Percentiles rank a stretch among this genome's conserved stretches.
phyloP scores from a whole-genome alignment of 2,329 filamentous ascomycete species.

The Fusarium keratoplasticum region DNA sequence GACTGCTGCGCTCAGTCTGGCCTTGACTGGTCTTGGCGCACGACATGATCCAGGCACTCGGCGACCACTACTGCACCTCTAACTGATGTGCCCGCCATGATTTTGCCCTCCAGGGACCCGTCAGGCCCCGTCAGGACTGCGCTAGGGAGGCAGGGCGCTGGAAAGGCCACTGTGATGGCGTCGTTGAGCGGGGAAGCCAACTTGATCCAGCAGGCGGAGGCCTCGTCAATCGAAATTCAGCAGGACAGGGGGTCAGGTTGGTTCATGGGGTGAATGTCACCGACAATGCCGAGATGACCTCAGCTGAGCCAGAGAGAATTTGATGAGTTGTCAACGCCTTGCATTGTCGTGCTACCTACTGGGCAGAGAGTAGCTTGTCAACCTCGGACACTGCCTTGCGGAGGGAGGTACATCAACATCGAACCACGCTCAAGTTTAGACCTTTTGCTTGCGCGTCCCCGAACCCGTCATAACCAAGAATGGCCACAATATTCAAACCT shows the following conservation, averaged over 20 bases:
- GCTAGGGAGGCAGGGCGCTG: constrained; percentile 17
- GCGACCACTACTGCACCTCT: constrained; percentile 30
- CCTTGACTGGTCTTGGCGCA: constrained; percentile 37
- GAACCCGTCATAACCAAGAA: not conserved
- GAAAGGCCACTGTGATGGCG: constrained; percentile 4
- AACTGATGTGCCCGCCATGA: constrained; percentile 25
- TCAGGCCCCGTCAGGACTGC: not conserved
- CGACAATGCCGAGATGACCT: constrained; percentile 20
- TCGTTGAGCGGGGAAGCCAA: constrained; percentile 15
- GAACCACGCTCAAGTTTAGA: not conserved
- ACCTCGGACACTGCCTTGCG: not conserved
- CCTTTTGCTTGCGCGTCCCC: not conserved
- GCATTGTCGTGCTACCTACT: not conserved
- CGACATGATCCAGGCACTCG: constrained; percentile 36
- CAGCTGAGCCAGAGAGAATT: constrained; percentile 12
- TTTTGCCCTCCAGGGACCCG: not conserved
- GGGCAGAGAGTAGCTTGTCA: not conserved
- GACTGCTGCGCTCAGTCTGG: constrained; percentile 33
- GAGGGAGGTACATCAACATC: not conserved
- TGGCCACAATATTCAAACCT: not conserved
- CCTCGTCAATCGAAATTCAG: constrained; percentile 37
- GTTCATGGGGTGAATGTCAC: constrained; percentile 23
- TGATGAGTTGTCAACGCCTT: not conserved
- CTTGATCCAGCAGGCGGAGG: constrained; percentile 18
- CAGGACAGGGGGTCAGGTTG: constrained; percentile 27